These are phyloP conservation scores for Arachis hypogaea DNA, from an alignment of 306 rosid genomes.

Conservation along the genomic window DNA sequence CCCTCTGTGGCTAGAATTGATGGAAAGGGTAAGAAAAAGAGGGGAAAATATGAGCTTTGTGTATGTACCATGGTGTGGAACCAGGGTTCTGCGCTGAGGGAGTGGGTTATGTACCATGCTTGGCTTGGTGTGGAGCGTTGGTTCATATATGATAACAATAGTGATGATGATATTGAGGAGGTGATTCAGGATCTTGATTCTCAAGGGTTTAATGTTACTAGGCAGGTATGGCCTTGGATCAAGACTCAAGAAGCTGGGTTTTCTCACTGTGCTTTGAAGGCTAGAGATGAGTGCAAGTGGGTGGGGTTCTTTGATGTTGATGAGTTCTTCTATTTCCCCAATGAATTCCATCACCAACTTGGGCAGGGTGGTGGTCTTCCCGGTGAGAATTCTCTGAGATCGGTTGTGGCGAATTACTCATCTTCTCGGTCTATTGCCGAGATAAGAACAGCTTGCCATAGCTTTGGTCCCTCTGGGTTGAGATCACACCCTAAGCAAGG, in stretches of 20 bases:
- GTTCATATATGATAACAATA: slow-evolving; percentile 95
- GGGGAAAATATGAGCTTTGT: slow-evolving; percentile 69
- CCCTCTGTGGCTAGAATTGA: slow-evolving; percentile 71
- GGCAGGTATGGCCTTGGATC: slow-evolving; percentile 91
- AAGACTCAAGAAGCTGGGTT: slow-evolving; percentile 98
- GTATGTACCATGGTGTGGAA: slow-evolving; percentile 97
- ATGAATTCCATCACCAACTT: slow-evolving; percentile 41
- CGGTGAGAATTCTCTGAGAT: slow-evolving; percentile 62
- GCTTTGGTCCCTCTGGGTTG: slow-evolving; percentile 94
- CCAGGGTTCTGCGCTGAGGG: slow-evolving; percentile 75
- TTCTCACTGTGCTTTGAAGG: slow-evolving; percentile 86
- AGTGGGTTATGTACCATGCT: slow-evolving; percentile 91
- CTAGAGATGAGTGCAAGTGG: slow-evolving; percentile 89
- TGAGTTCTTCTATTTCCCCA: slow-evolving; percentile 83
- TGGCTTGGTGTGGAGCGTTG: slow-evolving; percentile 95
- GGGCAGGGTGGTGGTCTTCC: slow-evolving; percentile 41
- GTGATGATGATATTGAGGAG: slow-evolving; percentile 74
- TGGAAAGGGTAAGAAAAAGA: slow-evolving; percentile 30
- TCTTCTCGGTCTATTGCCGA: slow-evolving; percentile 59
- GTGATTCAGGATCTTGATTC: slow-evolving; percentile 60
- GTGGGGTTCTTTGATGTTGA: slow-evolving; percentile 95
- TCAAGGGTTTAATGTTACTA: slow-evolving; percentile 66
- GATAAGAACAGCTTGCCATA: slow-evolving; percentile 82
- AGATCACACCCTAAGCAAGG: slow-evolving; percentile 65
- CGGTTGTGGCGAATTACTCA: slow-evolving; percentile 61